Percentiles rank a stretch among this genome's conserved stretches.
These are phyloP conservation scores for Myriosclerotinia duriaeana DNA, from an alignment of 2,329 filamentous ascomycete genomes.

Conservation along the genomic window DNA sequence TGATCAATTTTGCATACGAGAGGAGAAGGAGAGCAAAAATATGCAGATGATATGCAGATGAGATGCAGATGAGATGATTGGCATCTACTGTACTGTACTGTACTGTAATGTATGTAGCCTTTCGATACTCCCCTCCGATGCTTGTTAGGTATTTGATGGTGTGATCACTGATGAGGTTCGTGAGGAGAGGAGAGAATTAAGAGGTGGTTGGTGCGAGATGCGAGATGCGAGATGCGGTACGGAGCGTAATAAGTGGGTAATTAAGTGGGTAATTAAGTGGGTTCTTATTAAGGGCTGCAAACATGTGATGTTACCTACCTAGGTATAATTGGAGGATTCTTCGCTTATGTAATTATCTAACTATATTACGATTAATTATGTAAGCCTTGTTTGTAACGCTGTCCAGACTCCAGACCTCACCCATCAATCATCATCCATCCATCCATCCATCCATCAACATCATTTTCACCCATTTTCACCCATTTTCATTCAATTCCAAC, in stretches of 20 bases:
- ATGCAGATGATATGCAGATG: too few species aligned
- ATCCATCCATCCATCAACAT: not conserved
- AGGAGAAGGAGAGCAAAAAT: too few species aligned
- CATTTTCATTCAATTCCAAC: not conserved
- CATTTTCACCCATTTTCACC: not conserved
- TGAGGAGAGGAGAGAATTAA: not conserved
- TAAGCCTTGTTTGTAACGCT: not conserved
- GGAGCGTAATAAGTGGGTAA: not conserved
- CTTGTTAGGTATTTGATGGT: not conserved
- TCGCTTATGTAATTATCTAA: too few species aligned
- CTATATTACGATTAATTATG: not conserved
- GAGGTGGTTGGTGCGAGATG: conserved; percentile 22
- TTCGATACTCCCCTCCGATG: not conserved
- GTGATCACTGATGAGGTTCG: too few species aligned
- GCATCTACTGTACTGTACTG: too few species aligned
- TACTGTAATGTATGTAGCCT: not conserved
- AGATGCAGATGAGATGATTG: too few species aligned
- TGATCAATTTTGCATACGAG: too few species aligned
- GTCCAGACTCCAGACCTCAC: not conserved
- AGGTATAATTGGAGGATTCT: too few species aligned
- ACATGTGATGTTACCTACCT: too few species aligned
- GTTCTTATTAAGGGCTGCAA: too few species aligned
- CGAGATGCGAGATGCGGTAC: not conserved
- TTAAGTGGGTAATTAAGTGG: too few species aligned
- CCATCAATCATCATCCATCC: not conserved